Base-by-base conservation (phyloP, 768 basidiomycete species). In the Auriculariales sp. region DNA sequence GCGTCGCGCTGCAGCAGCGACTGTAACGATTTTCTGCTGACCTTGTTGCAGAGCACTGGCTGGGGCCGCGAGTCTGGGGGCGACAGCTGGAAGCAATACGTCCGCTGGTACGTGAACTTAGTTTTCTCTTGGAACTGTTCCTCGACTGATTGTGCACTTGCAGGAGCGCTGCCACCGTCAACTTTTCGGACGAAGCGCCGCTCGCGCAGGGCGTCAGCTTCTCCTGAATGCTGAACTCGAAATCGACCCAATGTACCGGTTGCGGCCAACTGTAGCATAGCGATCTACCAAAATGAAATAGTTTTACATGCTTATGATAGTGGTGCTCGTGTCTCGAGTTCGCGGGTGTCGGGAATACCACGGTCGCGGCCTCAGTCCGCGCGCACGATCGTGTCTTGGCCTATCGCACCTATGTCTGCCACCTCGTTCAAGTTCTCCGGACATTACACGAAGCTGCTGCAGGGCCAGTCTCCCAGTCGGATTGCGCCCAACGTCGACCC, bases 71-170 rank as follows among this genome's bases (percentile, higher is more conserved):
- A 98, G 69, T 90, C 88, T 5, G 94, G 94, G 32, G 93, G 93
- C 48, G 94, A 97, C 64, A 85, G 93, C n/a, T 98, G 94, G 94
- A 92, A 93, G 64, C 88, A 94, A 64, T 92, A 92, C 57, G 85
- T 92, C 33, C 78, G 89, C 47, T 93, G 87, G 39, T 44, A 9
- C 0, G 39, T 44, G 9, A 12, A 58, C 30, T 48, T 49, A 15
- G 17, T 25, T 29, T 34, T 17, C 31, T 29, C 3, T 35, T 3
- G 5, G 17, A 44, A 36, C 36, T 29, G 17, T 27, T 15, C 17
- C 19, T 28, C 12, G 31, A 34, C 25, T 39, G 49, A 36, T 54
- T 57, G 48, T 44, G 32, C 33, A 35, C 52, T 7, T 60, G 53
- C 39, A 44, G 39, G 87, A 82, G 83, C 64, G 78, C 84, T 42